Percentiles rank a stretch among this genome's conserved stretches.
Conservation (phyloP, 2,329 filamentous ascomycete species). For the Sordariomycetes sp. region DNA sequence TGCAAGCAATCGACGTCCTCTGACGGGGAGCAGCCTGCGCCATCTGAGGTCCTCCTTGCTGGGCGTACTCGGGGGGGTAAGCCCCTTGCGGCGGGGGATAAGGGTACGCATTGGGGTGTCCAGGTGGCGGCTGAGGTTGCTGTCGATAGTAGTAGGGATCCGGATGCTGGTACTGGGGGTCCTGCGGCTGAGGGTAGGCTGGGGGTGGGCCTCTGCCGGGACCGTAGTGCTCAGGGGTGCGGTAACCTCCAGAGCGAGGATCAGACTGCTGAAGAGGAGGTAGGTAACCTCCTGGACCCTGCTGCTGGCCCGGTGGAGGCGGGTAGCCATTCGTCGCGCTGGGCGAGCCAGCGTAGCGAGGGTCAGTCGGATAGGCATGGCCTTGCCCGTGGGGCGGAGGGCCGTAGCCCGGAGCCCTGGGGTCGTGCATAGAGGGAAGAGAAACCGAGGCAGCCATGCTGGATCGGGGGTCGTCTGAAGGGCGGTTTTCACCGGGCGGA, state of each 20-base stretch:
- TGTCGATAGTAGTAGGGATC: conserved; percentile 25
- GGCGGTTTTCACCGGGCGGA: conserved; percentile 22
- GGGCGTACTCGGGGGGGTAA: conserved; percentile 23
- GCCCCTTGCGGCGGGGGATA: conserved; percentile 15
- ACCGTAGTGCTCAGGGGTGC: conserved; percentile 28
- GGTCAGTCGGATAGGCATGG: conserved; percentile 21
- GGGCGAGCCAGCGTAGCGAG: conserved; percentile 33
- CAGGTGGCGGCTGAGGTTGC: conserved; percentile 17
- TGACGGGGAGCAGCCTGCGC: conserved; percentile 46
- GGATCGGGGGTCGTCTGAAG: conserved; percentile 15
- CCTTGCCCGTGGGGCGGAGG: conserved; percentile 19
- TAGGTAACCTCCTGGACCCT: conserved; percentile 21
- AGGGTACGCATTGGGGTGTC: conserved; percentile 13
- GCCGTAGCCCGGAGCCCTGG: conserved; percentile 24
- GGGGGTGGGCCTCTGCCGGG: conserved; percentile 21
- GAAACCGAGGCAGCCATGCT: conserved; percentile 35
- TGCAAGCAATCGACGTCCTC: conserved; percentile 50
- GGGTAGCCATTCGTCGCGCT: conserved; percentile 36
- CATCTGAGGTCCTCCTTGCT: conserved; percentile 21
- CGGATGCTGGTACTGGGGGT: conserved; percentile 19
- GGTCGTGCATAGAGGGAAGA: conserved; percentile 41
- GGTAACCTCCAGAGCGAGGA: conserved; percentile 23
- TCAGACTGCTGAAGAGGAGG: conserved; percentile 28
- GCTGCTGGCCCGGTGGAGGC: conserved; percentile 22
- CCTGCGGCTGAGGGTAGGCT: conserved; percentile 18